phyloP scores from a whole-genome alignment of 768 basidiomycete genomes.

The Russula ochroleuca region DNA sequence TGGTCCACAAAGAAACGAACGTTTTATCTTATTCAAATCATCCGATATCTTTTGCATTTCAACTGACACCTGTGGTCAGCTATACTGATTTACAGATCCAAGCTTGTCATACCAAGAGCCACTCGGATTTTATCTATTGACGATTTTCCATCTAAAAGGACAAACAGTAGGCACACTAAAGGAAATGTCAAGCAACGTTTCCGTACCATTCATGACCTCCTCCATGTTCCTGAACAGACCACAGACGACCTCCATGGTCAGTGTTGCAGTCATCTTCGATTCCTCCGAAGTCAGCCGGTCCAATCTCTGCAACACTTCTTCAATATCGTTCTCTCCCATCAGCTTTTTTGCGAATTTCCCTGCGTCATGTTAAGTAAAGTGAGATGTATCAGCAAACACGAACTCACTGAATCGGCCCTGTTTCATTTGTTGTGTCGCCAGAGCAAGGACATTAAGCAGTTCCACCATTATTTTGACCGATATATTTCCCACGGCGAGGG shows the following conservation, averaged over 20 bases:
- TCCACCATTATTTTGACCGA: slow-evolving; percentile 9
- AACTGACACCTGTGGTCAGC: neutral
- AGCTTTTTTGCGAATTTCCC: too few species aligned
- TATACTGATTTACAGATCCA: neutral
- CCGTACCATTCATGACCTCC: slow-evolving; percentile 1
- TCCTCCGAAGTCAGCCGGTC: neutral
- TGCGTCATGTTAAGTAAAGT: neutral
- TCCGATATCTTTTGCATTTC: neutral
- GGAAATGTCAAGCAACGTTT: neutral
- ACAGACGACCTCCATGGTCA: slow-evolving; percentile 1
- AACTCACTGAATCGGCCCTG: slow-evolving; percentile 5
- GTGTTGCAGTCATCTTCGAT: neutral
- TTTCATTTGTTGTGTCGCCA: slow-evolving; percentile 2
- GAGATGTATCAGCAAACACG: too few species aligned
- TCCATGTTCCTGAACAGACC: slow-evolving; percentile 6
- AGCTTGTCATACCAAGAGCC: neutral
- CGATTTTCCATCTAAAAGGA: neutral
- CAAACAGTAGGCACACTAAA: neutral
- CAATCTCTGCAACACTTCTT: neutral
- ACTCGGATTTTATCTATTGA: neutral
- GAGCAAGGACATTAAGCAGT: neutral
- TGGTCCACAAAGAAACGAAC: neutral
- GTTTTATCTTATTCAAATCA: neutral
- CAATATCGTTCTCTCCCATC: neutral
- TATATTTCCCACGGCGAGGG: neutral